Conservation (phyloP, 139 green algal species). For the Protoeuglena noctilucae region DNA sequence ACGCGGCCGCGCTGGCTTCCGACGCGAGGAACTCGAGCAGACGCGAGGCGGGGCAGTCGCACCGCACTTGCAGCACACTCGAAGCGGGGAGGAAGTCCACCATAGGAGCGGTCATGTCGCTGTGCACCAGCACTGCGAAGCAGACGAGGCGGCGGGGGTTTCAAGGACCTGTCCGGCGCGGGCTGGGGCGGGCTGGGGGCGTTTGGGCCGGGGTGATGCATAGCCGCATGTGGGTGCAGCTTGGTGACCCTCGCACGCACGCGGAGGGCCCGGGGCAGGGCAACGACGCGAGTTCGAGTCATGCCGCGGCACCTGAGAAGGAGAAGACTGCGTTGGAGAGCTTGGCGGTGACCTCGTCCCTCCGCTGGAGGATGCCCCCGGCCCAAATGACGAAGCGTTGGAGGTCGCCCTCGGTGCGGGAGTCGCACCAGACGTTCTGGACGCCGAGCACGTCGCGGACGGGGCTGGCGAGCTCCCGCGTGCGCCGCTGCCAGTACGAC, state of each 20-base stretch:
- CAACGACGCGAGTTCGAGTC: neutral
- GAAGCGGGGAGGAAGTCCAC: conserved; percentile 53
- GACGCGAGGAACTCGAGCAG: conserved; percentile 56
- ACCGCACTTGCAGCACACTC: conserved; percentile 66
- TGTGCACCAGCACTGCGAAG: conserved; percentile 60
- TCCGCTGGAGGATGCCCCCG: neutral
- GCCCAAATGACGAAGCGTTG: neutral
- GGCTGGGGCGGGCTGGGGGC: neutral
- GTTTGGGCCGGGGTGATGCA: neutral
- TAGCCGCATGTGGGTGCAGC: neutral
- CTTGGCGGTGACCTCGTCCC: neutral
- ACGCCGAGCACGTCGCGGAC: conserved; percentile 52
- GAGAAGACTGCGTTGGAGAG: neutral
- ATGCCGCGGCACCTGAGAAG: neutral
- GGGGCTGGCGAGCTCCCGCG: conserved; percentile 37
- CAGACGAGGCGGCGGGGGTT: neutral
- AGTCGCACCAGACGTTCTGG: conserved; percentile 51
- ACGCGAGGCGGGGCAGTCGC: conserved; percentile 50
- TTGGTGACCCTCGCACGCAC: neutral
- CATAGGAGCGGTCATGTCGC: conserved; percentile 36
- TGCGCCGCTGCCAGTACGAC: conserved; percentile 46
- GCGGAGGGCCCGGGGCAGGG: neutral
- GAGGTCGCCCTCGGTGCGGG: neutral
- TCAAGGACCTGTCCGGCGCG: neutral
- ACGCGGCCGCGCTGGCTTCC: conserved; percentile 15